These are phyloP conservation scores for Colletotrichum sp. DNA, from an alignment of 2,329 filamentous ascomycete genomes.

Conservation along the genomic window DNA sequence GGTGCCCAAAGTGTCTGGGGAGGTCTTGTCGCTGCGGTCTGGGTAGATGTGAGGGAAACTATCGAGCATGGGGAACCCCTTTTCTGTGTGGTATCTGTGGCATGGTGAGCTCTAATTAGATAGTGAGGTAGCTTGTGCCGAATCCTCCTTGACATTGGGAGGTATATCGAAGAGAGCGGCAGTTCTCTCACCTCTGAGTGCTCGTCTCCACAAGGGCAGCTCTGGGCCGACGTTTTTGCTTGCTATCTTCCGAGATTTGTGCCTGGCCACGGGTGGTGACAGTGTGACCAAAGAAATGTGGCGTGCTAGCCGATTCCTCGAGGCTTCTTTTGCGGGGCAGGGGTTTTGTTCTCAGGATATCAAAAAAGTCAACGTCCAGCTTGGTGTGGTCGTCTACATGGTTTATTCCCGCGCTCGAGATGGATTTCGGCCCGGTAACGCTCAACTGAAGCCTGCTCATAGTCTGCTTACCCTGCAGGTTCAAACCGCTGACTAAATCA, in stretches of 20 bases:
- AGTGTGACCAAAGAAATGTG: conserved; percentile 49
- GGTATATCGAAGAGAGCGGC: neutral
- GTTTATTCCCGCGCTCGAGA: conserved; percentile 25
- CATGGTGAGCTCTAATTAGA: neutral
- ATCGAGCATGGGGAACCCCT: conserved; percentile 79
- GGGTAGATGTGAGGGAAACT: conserved; percentile 83
- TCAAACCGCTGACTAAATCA: conserved; percentile 70
- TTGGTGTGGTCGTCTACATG: conserved; percentile 32
- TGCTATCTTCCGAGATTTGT: conserved; percentile 16
- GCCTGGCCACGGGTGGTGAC: conserved; percentile 32
- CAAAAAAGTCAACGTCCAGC: conserved; percentile 35
- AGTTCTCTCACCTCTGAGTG: neutral
- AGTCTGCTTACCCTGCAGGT: conserved; percentile 78
- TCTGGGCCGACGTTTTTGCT: neutral
- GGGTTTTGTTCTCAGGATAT: conserved; percentile 13
- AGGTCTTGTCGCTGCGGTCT: conserved; percentile 37
- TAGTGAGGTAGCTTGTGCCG: neutral
- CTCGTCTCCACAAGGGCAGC: conserved; percentile 6
- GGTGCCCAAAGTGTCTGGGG: conserved; percentile 50
- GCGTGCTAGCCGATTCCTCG: neutral
- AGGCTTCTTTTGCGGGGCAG: conserved; percentile 12
- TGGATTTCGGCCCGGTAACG: conserved; percentile 42
- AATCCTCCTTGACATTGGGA: neutral
- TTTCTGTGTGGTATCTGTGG: conserved; percentile 53
- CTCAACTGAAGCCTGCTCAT: conserved; percentile 78